phyloP scores from a whole-genome alignment of 2,329 filamentous ascomycete genomes.

The Monosporascus sp. region DNA sequence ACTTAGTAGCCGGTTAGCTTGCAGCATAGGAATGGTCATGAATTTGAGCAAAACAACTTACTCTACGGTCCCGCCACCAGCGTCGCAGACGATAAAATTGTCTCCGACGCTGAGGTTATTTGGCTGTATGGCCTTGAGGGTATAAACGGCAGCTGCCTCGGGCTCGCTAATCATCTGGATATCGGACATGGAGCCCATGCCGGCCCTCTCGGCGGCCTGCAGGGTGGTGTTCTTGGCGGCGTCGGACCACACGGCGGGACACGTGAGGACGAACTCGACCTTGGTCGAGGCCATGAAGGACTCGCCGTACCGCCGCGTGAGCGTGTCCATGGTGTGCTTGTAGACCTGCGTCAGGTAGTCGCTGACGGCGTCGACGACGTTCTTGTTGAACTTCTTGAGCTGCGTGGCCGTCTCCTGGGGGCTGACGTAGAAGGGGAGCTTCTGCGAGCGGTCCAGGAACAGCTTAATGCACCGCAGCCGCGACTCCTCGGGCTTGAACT shows the following conservation, averaged over 20 bases:
- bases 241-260: constrained; percentile 80
- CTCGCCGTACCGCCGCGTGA: constrained; percentile 69
- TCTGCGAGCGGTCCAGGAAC: constrained; percentile 75
- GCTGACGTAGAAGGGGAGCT: constrained; percentile 75
- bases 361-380: constrained; percentile 71
- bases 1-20: constrained; percentile 27
- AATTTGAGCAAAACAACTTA: constrained; percentile 28
- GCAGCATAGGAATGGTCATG: not conserved
- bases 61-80: constrained; percentile 64
- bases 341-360: constrained; percentile 76
- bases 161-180: constrained; percentile 78
- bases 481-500: constrained; percentile 72
- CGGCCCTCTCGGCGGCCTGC: constrained; percentile 70
- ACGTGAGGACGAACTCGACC: constrained; percentile 75
- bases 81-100: constrained; percentile 59
- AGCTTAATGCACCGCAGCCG: constrained; percentile 78
- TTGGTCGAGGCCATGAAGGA: constrained; percentile 72
- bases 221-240: constrained; percentile 79
- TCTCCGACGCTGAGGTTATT: constrained; percentile 66
- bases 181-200: constrained; percentile 65
- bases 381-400: constrained; percentile 69
- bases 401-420: constrained; percentile 72
- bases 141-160: constrained; percentile 75
- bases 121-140: constrained; percentile 72
- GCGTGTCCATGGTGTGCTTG: constrained; percentile 71